phyloP scores from a whole-genome alignment of 495 filamentous ascomycete genomes.

The Penicillium egyptiacum region DNA sequence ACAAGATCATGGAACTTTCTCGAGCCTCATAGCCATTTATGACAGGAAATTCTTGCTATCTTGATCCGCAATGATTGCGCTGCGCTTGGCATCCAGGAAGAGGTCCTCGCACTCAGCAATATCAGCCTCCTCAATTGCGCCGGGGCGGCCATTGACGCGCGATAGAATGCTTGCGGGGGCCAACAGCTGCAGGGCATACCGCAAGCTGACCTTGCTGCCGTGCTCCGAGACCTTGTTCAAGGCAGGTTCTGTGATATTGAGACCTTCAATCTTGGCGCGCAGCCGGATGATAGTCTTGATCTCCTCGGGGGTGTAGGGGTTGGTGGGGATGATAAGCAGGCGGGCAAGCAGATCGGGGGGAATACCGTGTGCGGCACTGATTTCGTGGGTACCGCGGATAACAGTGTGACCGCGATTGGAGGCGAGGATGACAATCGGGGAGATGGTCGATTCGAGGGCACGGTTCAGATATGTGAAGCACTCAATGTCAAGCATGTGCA shows the following conservation, averaged over 20 bases:
- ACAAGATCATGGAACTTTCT: slow-evolving; percentile 28
- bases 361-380: slow-evolving; percentile 86
- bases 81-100: slow-evolving; percentile 86
- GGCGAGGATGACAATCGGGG: slow-evolving; percentile 94
- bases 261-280: slow-evolving; percentile 75
- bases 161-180: slow-evolving; percentile 78
- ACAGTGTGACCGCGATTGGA: slow-evolving; percentile 91
- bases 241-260: slow-evolving; percentile 77
- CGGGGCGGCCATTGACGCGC: slow-evolving; percentile 64
- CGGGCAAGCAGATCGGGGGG: slow-evolving; percentile 89
- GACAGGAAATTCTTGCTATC: slow-evolving; percentile 64
- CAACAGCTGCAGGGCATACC: slow-evolving; percentile 90
- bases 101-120: slow-evolving; percentile 86
- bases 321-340: slow-evolving; percentile 92
- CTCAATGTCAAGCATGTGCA: slow-evolving; percentile 98
- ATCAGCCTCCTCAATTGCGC: slow-evolving; percentile 75
- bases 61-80: slow-evolving; percentile 67
- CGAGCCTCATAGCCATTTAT: slow-evolving; percentile 25
- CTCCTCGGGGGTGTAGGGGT: slow-evolving; percentile 78
- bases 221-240: slow-evolving; percentile 81
- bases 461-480: slow-evolving; percentile 99
- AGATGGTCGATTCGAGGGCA: slow-evolving; percentile 87
- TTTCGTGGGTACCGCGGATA: slow-evolving; percentile 81
- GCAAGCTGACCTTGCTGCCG: slow-evolving; percentile 80
- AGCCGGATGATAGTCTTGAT: slow-evolving; percentile 86